Evolutionary conservation across 306 rosid genomes (phyloP).

Genomic region (Sechiopsis laciniata): DNA sequence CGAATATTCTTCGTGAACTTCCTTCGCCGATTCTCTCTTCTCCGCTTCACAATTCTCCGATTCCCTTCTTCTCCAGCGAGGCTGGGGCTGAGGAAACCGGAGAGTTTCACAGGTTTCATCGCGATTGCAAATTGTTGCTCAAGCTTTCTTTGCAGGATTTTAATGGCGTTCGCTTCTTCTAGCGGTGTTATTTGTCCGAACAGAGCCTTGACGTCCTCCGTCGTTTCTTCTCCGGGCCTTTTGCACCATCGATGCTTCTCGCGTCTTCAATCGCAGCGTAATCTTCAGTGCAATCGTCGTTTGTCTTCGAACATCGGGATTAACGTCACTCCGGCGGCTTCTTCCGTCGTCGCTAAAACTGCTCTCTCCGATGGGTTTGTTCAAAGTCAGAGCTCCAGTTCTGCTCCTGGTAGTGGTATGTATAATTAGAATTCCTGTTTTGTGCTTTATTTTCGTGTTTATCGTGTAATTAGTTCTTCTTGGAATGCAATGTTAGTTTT

Average conservation of each 20-base stretch:
- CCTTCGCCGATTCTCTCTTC: constrained; percentile 4
- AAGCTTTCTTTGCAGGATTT: constrained; percentile 1
- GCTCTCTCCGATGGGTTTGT: constrained; percentile 33
- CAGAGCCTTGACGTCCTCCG: constrained; percentile 27
- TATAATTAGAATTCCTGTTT: constrained; percentile 4
- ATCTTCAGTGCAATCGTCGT: constrained; percentile 25
- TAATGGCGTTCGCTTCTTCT: constrained; percentile 37
- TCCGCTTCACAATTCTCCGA: constrained; percentile 2
- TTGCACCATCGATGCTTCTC: constrained; percentile 23
- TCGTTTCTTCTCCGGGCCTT: constrained; percentile 27
- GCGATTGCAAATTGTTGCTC: not conserved
- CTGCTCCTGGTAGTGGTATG: constrained; percentile 34
- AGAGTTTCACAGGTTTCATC: not conserved
- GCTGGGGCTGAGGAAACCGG: constrained; percentile 12
- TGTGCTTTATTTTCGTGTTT: not conserved
- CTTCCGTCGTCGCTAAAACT: constrained; percentile 26
- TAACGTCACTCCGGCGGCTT: constrained; percentile 26
- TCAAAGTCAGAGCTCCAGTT: constrained; percentile 25
- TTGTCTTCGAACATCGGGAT: constrained; percentile 18
- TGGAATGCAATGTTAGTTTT: not conserved
- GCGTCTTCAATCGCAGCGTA: not conserved
- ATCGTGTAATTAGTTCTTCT: not conserved
- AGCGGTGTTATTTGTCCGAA: constrained; percentile 29
- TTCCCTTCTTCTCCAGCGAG: constrained; percentile 2
- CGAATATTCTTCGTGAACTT: not conserved